Evolutionary conservation across 345 rosid genomes (phyloP), one percentile per base, ranked within the genome.

Genomic region (Arabidopsis suecica): DNA sequence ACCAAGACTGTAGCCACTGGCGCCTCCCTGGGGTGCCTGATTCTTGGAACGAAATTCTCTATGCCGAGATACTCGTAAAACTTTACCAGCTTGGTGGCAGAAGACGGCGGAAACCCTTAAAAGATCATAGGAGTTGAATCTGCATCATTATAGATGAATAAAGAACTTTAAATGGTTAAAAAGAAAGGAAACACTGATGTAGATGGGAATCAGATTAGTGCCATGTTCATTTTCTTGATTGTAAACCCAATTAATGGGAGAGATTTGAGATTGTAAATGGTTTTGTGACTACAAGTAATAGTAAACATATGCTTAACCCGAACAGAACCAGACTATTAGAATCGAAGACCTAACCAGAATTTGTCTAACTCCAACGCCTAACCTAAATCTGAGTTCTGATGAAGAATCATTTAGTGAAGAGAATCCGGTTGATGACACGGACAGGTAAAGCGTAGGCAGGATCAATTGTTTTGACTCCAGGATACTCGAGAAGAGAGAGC

Each of bases 1-100:
- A 69, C 82, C 99, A 95, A 68, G 99, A 95, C 70, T 95, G 99
- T 83, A 92, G 99, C 84, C 99, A 95, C 41, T 95, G 99, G 99
- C 92, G 99, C 83, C 96, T 95, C 59, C 98, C 99, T 0, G 99
- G 99, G 0, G 98, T 95, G 25, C 99, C 98, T 0, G 99, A 95
- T 64, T 74, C 88, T 0, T 95, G 99, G 99, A 95, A 95, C 40
- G 97, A 92, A 75, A 84, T 95, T 68, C 82, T 95, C 56, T 95
- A 89, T 1, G 93, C 91, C 0, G 88, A 95, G 80, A 80, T 95
- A 40, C 75, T 93, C 3, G 73, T 93, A 50, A 85, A 83, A 38
- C 84, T 87, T 75, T 40, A 67, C 74, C 82, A 62, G 13, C 62
- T 50, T 11, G 50, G 62, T 5, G 48, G 72, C 50, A 65, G 25